Percentiles rank a stretch among this genome's conserved stretches.
phyloP scores from a whole-genome alignment of 352 stramenopile species.

The Globisporangium echinulatum region DNA sequence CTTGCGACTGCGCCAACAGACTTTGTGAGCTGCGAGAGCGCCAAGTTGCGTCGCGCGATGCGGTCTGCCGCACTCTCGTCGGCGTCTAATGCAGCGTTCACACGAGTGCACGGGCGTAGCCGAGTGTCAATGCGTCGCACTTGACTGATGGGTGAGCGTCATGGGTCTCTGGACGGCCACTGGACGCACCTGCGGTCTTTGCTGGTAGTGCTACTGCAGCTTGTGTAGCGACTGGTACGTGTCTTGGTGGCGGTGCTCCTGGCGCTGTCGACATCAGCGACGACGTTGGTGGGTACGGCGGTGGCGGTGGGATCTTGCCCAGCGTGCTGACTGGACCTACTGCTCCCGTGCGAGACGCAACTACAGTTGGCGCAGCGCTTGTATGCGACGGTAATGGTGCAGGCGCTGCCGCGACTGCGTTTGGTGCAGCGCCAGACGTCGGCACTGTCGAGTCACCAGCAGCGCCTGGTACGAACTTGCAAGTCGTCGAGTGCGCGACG shows the following conservation, averaged over 20 bases:
- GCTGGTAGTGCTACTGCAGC: background rate
- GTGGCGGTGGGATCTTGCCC: slow-evolving; percentile 37
- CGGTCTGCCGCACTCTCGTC: slow-evolving; percentile 25
- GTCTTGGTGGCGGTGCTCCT: background rate
- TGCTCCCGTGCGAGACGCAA: background rate
- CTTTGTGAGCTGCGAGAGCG: slow-evolving; percentile 56
- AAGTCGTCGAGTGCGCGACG: slow-evolving; percentile 63
- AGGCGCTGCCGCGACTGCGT: too few species aligned
- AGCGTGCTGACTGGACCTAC: background rate
- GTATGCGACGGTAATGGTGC: background rate
- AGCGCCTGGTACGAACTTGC: slow-evolving; percentile 38
- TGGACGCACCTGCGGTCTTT: background rate
- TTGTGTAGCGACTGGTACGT: background rate
- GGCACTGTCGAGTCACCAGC: background rate
- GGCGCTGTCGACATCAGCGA: background rate
- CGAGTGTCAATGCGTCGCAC: background rate
- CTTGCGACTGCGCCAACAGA: background rate
- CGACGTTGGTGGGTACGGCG: slow-evolving; percentile 33
- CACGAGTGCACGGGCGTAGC: too few species aligned
- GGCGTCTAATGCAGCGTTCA: background rate
- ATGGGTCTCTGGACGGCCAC: background rate
- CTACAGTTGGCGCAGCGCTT: background rate
- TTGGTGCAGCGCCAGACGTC: background rate
- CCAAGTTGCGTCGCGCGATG: slow-evolving; percentile 44
- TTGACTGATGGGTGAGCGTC: too few species aligned